Evolutionary conservation across 2,329 filamentous ascomycete genomes (phyloP), one percentile per base, ranked within the genome.

Genomic region (Colletotrichum spaethianum): DNA sequence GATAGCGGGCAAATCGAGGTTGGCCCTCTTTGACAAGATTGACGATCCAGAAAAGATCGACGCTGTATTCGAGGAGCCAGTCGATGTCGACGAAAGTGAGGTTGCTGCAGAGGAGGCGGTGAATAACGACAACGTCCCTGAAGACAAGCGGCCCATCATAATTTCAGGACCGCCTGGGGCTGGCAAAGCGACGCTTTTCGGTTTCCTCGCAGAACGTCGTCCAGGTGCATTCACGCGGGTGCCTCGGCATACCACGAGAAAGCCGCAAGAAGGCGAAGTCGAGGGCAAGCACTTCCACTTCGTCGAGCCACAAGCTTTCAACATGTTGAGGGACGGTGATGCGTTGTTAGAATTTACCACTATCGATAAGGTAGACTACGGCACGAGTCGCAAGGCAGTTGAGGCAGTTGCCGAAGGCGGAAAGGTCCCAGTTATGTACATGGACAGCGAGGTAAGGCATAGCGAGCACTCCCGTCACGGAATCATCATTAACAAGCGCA

Each of bases 1-100:
- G 63, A 89, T 97, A 74, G 93, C 94, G 12, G 91, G 93, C 67
- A 91, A 90, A 75, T 91, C 87, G 68, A 93, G 93, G 76, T 88
- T 98, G 75, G 88, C 90, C 55, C 85, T 91, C 26, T 96, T 98
- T 80, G 95, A 98, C 81, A 94, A 93, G 81, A 93, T 98, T 59
- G 95, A 98, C 67, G 92, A 95, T 75, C 92, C 93, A 50, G 93
- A 93, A 79, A 93, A 94, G 73, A 87, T 92, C 40, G 86, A 87
- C 65, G 78, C 84, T 42, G 84, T 92, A 16, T 92, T 91, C 71
- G 82, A 88, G 64, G 86, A 89, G 44, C 78, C 75, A 5, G 79
- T 83, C 40, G 78, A 82, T 9, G 84, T 85, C 16, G 77, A 76
- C 8, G 76, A 76, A 3, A 80, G 77, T 2, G 83, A 83, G 28